Conservation (phyloP, 768 basidiomycete species). For the Coprinopsis strossmayeri region DNA sequence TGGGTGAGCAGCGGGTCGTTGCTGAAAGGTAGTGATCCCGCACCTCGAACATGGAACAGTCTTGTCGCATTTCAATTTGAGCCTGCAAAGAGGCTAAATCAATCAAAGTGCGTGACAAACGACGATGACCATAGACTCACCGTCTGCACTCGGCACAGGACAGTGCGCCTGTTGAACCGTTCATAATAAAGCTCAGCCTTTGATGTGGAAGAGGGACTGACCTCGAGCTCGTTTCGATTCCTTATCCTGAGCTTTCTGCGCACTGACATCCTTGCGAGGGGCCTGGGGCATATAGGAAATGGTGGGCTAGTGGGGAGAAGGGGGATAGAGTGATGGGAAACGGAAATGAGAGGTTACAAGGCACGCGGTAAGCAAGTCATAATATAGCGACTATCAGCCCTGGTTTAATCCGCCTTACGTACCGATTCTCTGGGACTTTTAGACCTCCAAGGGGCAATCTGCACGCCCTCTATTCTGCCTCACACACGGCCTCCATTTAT, state of each 20-base stretch:
- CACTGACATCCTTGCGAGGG: constrained; percentile 36
- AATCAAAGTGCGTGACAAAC: constrained; percentile 1
- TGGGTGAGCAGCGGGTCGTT: too few species aligned
- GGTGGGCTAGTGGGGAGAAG: constrained; percentile 4
- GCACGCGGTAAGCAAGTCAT: constrained; percentile 3
- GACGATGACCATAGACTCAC: constrained; percentile 23
- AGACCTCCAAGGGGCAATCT: constrained; percentile 4
- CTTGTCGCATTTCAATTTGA: constrained; percentile 74
- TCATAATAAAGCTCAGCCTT: neutral
- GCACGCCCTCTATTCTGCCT: neutral
- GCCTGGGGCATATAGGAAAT: constrained; percentile 40
- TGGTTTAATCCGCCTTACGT: constrained; percentile 7
- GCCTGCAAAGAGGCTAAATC: constrained; percentile 24
- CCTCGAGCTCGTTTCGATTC: constrained; percentile 61
- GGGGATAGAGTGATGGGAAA: constrained; percentile 8
- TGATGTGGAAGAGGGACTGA: constrained; percentile 5
- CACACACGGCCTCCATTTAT: too few species aligned
- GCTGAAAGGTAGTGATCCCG: too few species aligned
- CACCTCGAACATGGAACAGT: constrained; percentile 53
- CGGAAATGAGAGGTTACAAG: constrained; percentile 2
- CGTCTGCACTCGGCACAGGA: constrained; percentile 62
- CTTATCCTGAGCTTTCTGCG: constrained; percentile 52
- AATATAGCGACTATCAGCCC: constrained; percentile 6
- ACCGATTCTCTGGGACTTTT: constrained; percentile 8
- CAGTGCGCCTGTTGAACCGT: constrained; percentile 31